phyloP scores from a whole-genome alignment of 2,329 filamentous ascomycete species.

The Triangularia verruculosa region DNA sequence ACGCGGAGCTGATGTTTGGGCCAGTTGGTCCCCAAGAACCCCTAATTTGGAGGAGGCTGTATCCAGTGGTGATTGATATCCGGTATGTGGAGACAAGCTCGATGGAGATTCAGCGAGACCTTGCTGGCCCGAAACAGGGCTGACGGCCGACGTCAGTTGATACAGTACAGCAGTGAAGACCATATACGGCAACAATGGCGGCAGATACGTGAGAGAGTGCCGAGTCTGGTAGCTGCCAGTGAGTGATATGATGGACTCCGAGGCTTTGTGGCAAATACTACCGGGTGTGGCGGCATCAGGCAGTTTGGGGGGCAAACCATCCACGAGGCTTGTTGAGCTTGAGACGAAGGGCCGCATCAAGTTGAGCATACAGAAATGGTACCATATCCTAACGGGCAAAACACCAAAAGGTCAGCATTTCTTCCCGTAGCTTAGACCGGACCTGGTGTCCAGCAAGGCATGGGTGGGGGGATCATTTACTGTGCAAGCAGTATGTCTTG shows the following conservation, averaged over 20 bases:
- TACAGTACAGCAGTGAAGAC: slow-evolving; percentile 24
- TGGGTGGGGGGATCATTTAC: slow-evolving; percentile 14
- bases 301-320: slow-evolving; percentile 13
- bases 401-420: slow-evolving; percentile 2
- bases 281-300: slow-evolving; percentile 14
- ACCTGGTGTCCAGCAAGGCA: not conserved
- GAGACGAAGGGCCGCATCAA: slow-evolving; percentile 24
- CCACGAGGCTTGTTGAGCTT: slow-evolving; percentile 17
- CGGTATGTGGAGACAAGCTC: slow-evolving; percentile 4
- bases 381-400: slow-evolving; percentile 24
- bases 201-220: slow-evolving; percentile 17
- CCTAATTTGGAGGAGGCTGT: not conserved
- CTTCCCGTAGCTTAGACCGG: not conserved
- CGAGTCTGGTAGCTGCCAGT: slow-evolving; percentile 23
- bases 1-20: not conserved
- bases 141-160: slow-evolving; percentile 13
- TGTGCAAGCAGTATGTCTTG: slow-evolving; percentile 25
- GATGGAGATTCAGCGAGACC: slow-evolving; percentile 2
- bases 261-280: slow-evolving; percentile 20
- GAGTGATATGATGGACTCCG: slow-evolving; percentile 25
- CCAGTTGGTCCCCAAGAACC: not conserved
- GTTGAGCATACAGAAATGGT: slow-evolving; percentile 27
- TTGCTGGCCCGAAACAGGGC: not conserved
- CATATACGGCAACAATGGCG: slow-evolving; percentile 25
- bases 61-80: not conserved